Conservation (phyloP, 2,329 filamentous ascomycete genomes). For the Ceratocystiopsis minuta region DNA sequence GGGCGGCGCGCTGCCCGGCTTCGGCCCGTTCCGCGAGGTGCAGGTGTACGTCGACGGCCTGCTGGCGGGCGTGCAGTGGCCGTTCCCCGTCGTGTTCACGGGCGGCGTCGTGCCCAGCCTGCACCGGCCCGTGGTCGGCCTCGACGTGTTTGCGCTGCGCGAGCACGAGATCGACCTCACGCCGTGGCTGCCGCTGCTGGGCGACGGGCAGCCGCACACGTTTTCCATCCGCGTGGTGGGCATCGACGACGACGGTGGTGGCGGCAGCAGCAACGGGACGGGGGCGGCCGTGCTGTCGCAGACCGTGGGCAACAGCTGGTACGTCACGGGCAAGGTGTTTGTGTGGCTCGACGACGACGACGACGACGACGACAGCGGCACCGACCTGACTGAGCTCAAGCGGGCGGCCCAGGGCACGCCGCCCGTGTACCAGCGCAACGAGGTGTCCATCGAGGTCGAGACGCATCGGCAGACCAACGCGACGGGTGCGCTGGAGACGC, state of each 20-base stretch:
- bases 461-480: constrained; percentile 26
- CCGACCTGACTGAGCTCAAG: constrained; percentile 21
- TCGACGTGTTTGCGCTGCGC: constrained; percentile 60
- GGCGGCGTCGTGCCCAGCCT: constrained; percentile 61
- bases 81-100: constrained; percentile 67
- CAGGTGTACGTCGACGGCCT: constrained; percentile 57
- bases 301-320: constrained; percentile 50
- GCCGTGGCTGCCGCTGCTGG: constrained; percentile 52
- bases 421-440: constrained; percentile 12
- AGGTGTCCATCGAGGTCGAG: constrained; percentile 22
- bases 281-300: constrained; percentile 30
- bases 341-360: constrained; percentile 44
- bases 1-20: constrained; percentile 39
- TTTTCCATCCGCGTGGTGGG: constrained; percentile 53
- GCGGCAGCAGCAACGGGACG: constrained; percentile 9
- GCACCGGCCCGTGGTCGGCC: constrained; percentile 61
- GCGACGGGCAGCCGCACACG: constrained; percentile 43
- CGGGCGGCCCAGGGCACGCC: constrained; percentile 10
- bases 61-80: constrained; percentile 61
- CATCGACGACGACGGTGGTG: constrained; percentile 35
- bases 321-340: constrained; percentile 64
- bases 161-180: constrained; percentile 74
- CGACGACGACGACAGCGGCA: constrained; percentile 18
- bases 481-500: constrained; percentile 38
- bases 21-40: constrained; percentile 60